A percentile compares a stretch with the other conserved stretches of the same genome.
Evolutionary conservation across 305 asterid genomes (phyloP).

Genomic region (Solanum hybrid): DNA sequence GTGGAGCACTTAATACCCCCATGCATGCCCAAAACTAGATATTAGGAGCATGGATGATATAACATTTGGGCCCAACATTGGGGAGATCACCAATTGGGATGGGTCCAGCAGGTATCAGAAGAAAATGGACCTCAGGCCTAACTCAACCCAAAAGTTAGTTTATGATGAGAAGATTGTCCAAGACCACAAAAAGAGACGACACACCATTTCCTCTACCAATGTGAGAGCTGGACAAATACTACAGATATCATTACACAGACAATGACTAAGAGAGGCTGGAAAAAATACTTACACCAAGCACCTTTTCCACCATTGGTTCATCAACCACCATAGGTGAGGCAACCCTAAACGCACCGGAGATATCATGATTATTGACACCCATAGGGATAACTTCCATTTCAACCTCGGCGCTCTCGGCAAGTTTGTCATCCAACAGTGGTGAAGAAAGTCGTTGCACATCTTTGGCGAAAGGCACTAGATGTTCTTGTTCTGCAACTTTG

Average conservation of each 20-base stretch:
- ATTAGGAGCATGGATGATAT: not conserved
- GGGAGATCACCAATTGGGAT: not conserved
- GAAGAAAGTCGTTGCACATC: conserved; percentile 81
- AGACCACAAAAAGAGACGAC: not conserved
- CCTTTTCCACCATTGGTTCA: conserved; percentile 93
- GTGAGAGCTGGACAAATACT: not conserved
- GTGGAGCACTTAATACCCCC: not conserved
- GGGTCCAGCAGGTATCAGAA: not conserved
- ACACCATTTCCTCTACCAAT: not conserved
- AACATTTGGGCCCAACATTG: not conserved
- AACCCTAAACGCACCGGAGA: conserved; percentile 61
- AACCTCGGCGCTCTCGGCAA: conserved; percentile 87
- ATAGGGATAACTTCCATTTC: conserved; percentile 98
- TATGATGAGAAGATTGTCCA: not conserved
- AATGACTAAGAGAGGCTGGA: not conserved
- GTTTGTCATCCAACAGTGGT: conserved; percentile 68
- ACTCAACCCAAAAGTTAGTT: not conserved
- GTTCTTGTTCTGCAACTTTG: conserved; percentile 80
- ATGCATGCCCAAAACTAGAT: not conserved
- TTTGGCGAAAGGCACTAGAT: conserved; percentile 67
- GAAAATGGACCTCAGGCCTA: not conserved
- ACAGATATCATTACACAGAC: not conserved
- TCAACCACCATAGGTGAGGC: conserved; percentile 70
- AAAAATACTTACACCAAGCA: conserved; percentile 78
- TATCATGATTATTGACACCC: conserved; percentile 71